These are phyloP conservation scores for Tolypocladium sp. DNA, from an alignment of 2,329 filamentous ascomycete genomes.

Conservation along the genomic window DNA sequence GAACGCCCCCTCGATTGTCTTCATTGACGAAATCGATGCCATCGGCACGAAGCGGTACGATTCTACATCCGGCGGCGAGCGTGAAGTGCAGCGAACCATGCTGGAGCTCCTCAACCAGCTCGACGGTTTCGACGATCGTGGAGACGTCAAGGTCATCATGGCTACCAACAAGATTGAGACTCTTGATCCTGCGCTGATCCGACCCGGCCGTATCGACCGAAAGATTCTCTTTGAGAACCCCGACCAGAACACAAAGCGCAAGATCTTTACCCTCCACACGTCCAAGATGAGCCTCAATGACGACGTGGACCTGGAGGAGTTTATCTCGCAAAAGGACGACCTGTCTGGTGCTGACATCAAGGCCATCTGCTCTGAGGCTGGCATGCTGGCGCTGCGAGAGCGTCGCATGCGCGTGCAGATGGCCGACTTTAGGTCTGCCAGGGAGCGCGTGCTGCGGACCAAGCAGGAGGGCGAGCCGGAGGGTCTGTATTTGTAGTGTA, in stretches of 20 bases:
- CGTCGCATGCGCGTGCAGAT: conserved; percentile 97
- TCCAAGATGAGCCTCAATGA: conserved; percentile 96
- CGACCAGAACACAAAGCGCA: conserved; percentile 83
- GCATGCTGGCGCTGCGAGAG: conserved; percentile 87
- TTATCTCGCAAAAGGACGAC: conserved; percentile 97
- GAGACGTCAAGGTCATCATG: conserved; percentile 99
- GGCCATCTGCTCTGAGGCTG: conserved; percentile 95
- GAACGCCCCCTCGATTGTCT: conserved; percentile 93
- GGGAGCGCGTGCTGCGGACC: conserved; percentile 92
- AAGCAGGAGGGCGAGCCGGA: conserved; percentile 98
- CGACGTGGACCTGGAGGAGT: conserved; percentile 97
- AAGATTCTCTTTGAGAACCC: conserved; percentile 75
- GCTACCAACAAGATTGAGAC: conserved; percentile 99
- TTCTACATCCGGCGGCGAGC: conserved; percentile 90
- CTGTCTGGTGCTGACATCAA: conserved; percentile 96
- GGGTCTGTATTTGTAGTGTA: conserved; percentile 86
- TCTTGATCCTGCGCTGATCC: conserved; percentile 89
- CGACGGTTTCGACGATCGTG: conserved; percentile 96
- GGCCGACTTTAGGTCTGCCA: conserved; percentile 89
- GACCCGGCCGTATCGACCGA: conserved; percentile 93
- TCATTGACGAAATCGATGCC: conserved; percentile 98
- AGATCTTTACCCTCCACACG: conserved; percentile 97
- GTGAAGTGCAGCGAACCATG: conserved; percentile 98
- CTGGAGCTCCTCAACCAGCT: conserved; percentile 96
- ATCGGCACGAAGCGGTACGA: conserved; percentile 99